These are phyloP conservation scores for Oryza glaberrima DNA, from an alignment of 176 grass and related monocot genomes.

Conservation along the genomic window DNA sequence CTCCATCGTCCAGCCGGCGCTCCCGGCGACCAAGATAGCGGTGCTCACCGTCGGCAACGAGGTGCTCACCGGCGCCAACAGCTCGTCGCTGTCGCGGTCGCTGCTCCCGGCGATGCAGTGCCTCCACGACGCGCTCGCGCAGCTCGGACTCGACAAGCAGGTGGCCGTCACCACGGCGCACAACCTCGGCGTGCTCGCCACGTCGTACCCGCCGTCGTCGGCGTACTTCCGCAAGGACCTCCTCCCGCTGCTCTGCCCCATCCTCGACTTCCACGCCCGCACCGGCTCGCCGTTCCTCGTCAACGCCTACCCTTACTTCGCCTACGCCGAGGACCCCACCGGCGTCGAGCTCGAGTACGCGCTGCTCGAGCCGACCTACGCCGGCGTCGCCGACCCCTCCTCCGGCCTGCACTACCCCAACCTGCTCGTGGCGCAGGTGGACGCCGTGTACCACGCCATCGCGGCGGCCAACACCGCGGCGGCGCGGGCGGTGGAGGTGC, in stretches of 20 bases:
- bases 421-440: conserved; percentile 71
- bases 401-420: conserved; percentile 63
- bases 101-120: conserved; percentile 82
- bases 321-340: conserved; percentile 58
- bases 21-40: conserved; percentile 69
- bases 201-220: conserved; percentile 71
- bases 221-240: conserved; percentile 61
- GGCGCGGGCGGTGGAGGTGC: conserved; percentile 50
- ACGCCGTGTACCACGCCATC: conserved; percentile 77
- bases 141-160: conserved; percentile 48
- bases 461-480: conserved; percentile 51
- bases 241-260: conserved; percentile 58
- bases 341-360: conserved; percentile 61
- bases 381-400: conserved; percentile 43
- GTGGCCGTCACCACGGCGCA: conserved; percentile 66
- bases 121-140: conserved; percentile 60
- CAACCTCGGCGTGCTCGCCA: conserved; percentile 69
- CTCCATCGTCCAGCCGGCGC: conserved; percentile 48
- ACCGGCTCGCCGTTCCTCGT: conserved; percentile 67
- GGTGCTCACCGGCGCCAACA: conserved; percentile 66
- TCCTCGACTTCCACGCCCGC: conserved; percentile 67
- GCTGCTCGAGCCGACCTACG: conserved; percentile 49
- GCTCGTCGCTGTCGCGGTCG: conserved; percentile 26
- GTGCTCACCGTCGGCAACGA: conserved; percentile 75
- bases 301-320: conserved; percentile 95